Conservation (phyloP, 805 yeast genomes). For the Zygosaccharomyces lentus region DNA sequence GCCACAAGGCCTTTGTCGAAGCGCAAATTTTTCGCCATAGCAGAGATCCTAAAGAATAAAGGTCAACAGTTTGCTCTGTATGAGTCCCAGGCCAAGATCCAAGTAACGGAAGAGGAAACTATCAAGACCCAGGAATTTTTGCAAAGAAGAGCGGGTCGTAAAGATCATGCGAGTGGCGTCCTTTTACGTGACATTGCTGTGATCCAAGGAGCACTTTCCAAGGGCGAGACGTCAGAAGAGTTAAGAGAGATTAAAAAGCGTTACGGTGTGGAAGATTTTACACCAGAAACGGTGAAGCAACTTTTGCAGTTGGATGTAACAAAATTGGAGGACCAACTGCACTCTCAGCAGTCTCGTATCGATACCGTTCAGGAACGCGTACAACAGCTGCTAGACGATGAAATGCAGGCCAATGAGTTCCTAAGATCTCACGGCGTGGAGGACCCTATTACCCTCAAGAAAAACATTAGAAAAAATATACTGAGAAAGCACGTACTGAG, state of each 20-base stretch:
- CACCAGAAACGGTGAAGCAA: constrained; percentile 38
- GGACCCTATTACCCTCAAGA: constrained; percentile 41
- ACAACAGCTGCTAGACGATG: constrained; percentile 36
- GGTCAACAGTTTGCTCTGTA: constrained; percentile 89
- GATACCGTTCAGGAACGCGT: constrained; percentile 37
- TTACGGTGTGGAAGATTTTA: constrained; percentile 46
- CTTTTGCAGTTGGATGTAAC: constrained; percentile 40
- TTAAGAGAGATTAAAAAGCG: constrained; percentile 40
- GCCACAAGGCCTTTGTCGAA: constrained; percentile 81
- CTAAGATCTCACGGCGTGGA: constrained; percentile 36
- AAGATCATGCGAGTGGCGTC: constrained; percentile 23
- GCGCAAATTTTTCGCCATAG: constrained; percentile 81
- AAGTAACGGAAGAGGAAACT: constrained; percentile 65
- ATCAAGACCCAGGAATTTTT: constrained; percentile 52
- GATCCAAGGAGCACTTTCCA: constrained; percentile 29
- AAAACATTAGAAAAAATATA: constrained; percentile 63
- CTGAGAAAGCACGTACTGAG: constrained; percentile 54
- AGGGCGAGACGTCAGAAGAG: constrained; percentile 37
- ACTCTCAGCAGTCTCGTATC: constrained; percentile 31
- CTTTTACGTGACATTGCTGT: constrained; percentile 30
- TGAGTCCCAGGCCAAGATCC: constrained; percentile 64
- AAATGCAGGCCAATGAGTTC: constrained; percentile 33
- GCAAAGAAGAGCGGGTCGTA: constrained; percentile 41
- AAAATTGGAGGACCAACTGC: constrained; percentile 28
- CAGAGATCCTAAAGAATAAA: constrained; percentile 81